These are phyloP conservation scores for Sphagnum tenellum DNA, from an alignment of 225 moss, liverwort and hornwort species.

Conservation along the genomic window DNA sequence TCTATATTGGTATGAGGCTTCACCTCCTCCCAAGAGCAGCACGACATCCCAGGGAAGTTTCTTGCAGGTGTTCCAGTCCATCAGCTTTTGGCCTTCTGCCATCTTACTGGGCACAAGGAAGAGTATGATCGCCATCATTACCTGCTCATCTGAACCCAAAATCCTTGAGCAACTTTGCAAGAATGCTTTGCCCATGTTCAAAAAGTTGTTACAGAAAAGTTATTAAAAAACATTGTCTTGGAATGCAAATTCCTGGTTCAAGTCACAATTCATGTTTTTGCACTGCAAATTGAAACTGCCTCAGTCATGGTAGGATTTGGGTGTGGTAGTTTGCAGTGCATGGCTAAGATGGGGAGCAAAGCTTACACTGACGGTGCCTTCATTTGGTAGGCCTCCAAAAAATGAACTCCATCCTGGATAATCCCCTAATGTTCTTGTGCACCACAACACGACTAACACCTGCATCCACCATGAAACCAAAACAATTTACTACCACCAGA, in stretches of 20 bases:
- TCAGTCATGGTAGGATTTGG: background rate
- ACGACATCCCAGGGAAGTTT: conserved; percentile 6
- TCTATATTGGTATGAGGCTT: background rate
- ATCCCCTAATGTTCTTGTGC: conserved; percentile 8
- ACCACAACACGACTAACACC: too few species aligned
- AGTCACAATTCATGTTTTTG: too few species aligned
- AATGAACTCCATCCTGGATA: conserved; percentile 45
- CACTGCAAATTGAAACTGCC: background rate
- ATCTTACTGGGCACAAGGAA: conserved; percentile 3
- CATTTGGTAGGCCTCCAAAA: conserved; percentile 27
- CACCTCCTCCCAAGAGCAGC: conserved; percentile 6
- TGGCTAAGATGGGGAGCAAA: background rate
- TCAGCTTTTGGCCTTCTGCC: conserved; percentile 4
- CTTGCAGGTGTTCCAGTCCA: conserved; percentile 6
- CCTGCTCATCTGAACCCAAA: background rate
- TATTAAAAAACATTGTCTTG: conserved; percentile 2
- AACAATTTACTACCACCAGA: too few species aligned
- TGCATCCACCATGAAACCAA: too few species aligned
- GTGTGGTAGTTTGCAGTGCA: background rate
- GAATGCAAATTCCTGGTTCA: too few species aligned
- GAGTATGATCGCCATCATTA: conserved; percentile 6
- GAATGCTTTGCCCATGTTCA: too few species aligned
- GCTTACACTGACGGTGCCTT: conserved; percentile 46
- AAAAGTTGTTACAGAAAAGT: background rate
- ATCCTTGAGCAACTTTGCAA: too few species aligned